Evolutionary conservation across 495 filamentous ascomycete species (phyloP).

Genomic region (Hamigera avellanea): DNA sequence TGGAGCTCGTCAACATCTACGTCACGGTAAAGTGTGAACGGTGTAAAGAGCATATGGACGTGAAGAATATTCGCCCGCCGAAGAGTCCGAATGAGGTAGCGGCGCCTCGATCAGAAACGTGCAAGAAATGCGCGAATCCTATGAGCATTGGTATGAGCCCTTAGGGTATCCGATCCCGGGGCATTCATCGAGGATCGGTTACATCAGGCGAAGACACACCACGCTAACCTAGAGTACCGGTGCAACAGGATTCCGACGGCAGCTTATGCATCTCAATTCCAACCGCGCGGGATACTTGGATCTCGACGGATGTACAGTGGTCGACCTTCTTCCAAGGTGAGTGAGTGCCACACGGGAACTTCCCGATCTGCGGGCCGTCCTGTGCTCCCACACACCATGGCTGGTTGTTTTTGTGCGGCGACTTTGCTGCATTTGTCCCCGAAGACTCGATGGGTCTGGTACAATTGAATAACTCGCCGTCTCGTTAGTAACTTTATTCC

Average conservation of each 20-base stretch:
- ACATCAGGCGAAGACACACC: neutral
- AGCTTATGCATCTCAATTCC: slow-evolving; percentile 68
- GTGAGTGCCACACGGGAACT: too few species aligned
- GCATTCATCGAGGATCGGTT: neutral
- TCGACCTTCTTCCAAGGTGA: slow-evolving; percentile 71
- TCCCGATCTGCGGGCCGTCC: neutral
- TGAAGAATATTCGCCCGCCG: slow-evolving; percentile 49
- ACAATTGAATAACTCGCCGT: neutral
- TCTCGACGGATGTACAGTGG: slow-evolving; percentile 61
- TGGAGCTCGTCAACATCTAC: slow-evolving; percentile 58
- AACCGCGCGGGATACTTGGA: slow-evolving; percentile 77
- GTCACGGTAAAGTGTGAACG: slow-evolving; percentile 73
- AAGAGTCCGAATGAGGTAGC: slow-evolving; percentile 22
- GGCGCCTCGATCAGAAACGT: slow-evolving; percentile 36
- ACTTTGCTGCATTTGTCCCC: too few species aligned
- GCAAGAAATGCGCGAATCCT: slow-evolving; percentile 65
- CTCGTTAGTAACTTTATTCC: slow-evolving; percentile 64
- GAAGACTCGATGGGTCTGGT: too few species aligned
- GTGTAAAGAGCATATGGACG: slow-evolving; percentile 68
- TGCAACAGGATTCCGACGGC: slow-evolving; percentile 58
- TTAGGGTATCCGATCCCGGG: neutral
- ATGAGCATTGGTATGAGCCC: slow-evolving; percentile 44
- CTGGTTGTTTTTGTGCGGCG: neutral
- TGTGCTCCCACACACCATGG: neutral
- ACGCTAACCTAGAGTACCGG: too few species aligned